Evolutionary conservation across 768 basidiomycete species (phyloP), one percentile per base, ranked within the genome.

Genomic region (Mrakia hoshinonis): DNA sequence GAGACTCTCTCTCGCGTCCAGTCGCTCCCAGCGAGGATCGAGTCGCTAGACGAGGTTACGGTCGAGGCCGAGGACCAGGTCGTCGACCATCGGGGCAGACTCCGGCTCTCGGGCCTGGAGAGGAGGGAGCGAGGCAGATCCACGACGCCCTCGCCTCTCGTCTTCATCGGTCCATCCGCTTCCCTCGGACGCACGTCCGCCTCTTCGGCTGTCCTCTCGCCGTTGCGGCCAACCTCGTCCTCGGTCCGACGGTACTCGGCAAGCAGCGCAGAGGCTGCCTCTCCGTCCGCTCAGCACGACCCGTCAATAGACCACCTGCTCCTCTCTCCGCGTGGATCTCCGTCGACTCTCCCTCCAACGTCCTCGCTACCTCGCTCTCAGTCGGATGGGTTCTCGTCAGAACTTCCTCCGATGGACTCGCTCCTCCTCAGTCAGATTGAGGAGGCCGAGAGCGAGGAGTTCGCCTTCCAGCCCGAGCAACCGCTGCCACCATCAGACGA

Each of bases 51-150:
- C n/a, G 24, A 64, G 43, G 29, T 48, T 7, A 26, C 15, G 24
- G 31, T 7, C 9, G 61, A 31, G 43, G 29, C n/a, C 12, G 62
- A 47, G 62, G 43, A 64, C 12, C 24, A 47, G 62, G 18, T 48
- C n/a, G 62, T 64, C 62, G 58, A 61, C 58, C 9, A 61, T 11
- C 18, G 58, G 22, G 58, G 58, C 1, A 13, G 58, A 20, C 20
- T 61, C 11, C 34, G 36, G 22, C 58, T 61, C 22, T 34, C 58
- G 22, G 34, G 58, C 18, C n/a, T n/a, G 58, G 34, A 38, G 58
- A 36, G 34, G 58, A 61, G 36, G n/a, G 58, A 43, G 24, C 39
- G 62, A 43, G 62, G 62, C 15, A 43, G 46, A 10, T 66, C 64
- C 18, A 49, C 47, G 4, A 36, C 29, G n/a, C 31, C 47, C 18